phyloP scores from a whole-genome alignment of 805 yeast genomes.

The Metschnikowia hibisci region DNA sequence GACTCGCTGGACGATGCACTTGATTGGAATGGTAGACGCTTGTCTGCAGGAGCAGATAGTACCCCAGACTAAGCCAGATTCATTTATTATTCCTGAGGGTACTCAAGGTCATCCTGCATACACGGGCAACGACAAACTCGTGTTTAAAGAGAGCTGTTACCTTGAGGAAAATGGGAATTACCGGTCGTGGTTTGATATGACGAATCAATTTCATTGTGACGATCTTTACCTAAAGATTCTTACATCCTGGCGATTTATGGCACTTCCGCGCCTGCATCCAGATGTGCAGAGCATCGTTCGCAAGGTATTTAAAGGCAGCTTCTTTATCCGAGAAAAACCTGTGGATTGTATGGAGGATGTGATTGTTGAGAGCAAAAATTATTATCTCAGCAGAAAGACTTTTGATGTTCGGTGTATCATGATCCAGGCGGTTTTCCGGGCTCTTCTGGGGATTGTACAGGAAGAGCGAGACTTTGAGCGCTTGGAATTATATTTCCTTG shows the following conservation, averaged over 20 bases:
- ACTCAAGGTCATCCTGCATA: conserved; percentile 32
- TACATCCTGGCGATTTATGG: conserved; percentile 12
- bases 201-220: conserved; percentile 14
- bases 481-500: conserved; percentile 29
- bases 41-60: conserved; percentile 24
- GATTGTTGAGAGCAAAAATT: conserved; percentile 25
- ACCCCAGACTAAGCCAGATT: conserved; percentile 20
- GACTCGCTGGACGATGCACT: conserved; percentile 15
- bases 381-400: conserved; percentile 21
- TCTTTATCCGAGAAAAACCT: conserved; percentile 22
- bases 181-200: conserved; percentile 18
- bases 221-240: conserved; percentile 12
- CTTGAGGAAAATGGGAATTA: conserved; percentile 1
- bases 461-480: conserved; percentile 27
- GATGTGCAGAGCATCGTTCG: conserved; percentile 23
- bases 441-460: conserved; percentile 19
- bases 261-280: conserved; percentile 22
- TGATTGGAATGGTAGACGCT: conserved; percentile 11
- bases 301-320: conserved; percentile 20
- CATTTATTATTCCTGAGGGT: conserved; percentile 23
- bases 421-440: conserved; percentile 29
- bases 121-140: conserved; percentile 1
- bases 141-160: conserved; percentile 13
- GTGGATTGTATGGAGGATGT: conserved; percentile 13
- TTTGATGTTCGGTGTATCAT: conserved; percentile 33